Evolutionary conservation across 345 rosid species (phyloP).

Genomic region (Populus nigra): DNA sequence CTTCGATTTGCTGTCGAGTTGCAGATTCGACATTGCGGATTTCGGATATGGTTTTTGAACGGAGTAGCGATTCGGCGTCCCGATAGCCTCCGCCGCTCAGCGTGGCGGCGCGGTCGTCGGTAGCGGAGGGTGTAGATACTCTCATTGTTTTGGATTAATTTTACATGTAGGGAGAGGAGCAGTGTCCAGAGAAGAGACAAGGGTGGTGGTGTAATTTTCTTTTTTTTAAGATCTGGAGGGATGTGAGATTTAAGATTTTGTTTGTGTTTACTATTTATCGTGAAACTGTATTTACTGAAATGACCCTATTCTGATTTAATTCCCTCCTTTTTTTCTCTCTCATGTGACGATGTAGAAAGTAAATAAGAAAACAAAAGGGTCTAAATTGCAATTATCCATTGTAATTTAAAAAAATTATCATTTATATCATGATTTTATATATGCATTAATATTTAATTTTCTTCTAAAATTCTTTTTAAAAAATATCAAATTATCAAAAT

Average conservation of each 20-base stretch:
- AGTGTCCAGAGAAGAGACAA: not conserved
- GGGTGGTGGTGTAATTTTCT: not conserved
- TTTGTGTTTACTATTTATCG: not conserved
- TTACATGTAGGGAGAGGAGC: not conserved
- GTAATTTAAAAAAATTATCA: too few relatives aligned
- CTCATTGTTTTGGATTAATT: conserved; percentile 30
- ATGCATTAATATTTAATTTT: too few relatives aligned
- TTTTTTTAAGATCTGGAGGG: not conserved
- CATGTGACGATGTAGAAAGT: not conserved
- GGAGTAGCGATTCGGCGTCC: conserved; percentile 86
- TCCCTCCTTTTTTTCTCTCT: not conserved
- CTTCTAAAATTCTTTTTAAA: too few relatives aligned
- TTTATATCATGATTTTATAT: too few relatives aligned
- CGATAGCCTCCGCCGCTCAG: conserved; percentile 51
- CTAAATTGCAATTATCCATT: too few relatives aligned
- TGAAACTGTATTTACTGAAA: not conserved
- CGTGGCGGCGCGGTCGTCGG: conserved; percentile 40
- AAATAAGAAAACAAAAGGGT: too few relatives aligned
- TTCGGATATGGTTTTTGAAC: conserved; percentile 66
- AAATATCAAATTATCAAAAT: too few relatives aligned
- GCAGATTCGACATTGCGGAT: conserved; percentile 72
- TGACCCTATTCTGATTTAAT: not conserved
- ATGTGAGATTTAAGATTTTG: not conserved
- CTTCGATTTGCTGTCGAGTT: conserved; percentile 74
- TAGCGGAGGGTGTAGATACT: conserved; percentile 31